Evolutionary conservation across 345 rosid species (phyloP).

Genomic region (Anacardium occidentale): DNA sequence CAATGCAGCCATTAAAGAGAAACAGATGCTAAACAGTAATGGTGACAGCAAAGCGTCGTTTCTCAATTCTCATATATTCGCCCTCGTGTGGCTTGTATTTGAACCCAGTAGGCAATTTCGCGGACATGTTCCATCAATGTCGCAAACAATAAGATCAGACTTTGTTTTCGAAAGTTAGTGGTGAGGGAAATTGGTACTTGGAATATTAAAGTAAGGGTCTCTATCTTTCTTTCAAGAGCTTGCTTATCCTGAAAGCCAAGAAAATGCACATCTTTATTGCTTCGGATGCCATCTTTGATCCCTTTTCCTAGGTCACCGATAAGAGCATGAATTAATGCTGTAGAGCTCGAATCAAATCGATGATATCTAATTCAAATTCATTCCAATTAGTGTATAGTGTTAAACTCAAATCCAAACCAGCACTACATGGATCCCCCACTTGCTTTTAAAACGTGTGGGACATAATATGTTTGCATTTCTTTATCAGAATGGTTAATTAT

Average conservation of each 20-base stretch:
- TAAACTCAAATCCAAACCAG: too few species aligned
- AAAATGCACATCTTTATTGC: neutral
- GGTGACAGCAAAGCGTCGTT: neutral
- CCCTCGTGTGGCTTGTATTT: conserved; percentile 15
- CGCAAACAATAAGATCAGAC: neutral
- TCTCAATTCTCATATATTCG: neutral
- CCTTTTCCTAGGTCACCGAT: neutral
- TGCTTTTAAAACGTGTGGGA: conserved; percentile 13
- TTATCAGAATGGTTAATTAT: neutral
- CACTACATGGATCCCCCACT: conserved; percentile 17
- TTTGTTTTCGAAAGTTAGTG: neutral
- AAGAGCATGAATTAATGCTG: conserved; percentile 14
- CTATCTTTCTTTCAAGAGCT: conserved; percentile 12
- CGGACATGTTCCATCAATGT: conserved; percentile 20
- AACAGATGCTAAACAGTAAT: neutral
- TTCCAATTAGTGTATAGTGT: too few species aligned
- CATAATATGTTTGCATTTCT: neutral
- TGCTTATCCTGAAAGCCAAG: conserved; percentile 25
- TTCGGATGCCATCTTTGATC: conserved; percentile 22
- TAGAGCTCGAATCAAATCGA: too few species aligned
- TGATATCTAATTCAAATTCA: too few species aligned
- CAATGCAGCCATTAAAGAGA: too few species aligned
- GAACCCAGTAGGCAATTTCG: neutral
- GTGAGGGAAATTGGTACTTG: conserved; percentile 6
- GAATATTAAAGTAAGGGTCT: conserved; percentile 15